These are phyloP conservation scores for Scheffersomyces illinoinensis DNA, from an alignment of 1,139 yeast genomes.

Conservation along the genomic window DNA sequence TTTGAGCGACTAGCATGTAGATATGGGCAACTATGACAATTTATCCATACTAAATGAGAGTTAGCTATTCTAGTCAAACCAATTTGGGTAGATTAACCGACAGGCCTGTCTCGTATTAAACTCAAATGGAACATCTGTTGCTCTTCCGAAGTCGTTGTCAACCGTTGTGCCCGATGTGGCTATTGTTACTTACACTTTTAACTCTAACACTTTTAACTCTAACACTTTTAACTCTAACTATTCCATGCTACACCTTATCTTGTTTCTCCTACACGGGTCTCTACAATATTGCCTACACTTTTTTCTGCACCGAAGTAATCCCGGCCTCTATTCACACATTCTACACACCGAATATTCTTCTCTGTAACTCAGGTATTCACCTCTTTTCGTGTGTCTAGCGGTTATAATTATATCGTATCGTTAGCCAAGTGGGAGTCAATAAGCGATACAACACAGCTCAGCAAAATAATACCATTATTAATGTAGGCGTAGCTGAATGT, in stretches of 20 bases:
- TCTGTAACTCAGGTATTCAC: not conserved
- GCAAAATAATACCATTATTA: too few relatives aligned
- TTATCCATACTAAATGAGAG: not conserved
- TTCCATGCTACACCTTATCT: too few relatives aligned
- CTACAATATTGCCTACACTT: not conserved
- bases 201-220: not conserved
- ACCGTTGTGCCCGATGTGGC: not conserved
- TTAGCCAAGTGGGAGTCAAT: not conserved
- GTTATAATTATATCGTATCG: not conserved
- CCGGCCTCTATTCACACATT: not conserved
- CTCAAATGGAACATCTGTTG: not conserved
- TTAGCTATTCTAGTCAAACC: not conserved
- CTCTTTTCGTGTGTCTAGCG: not conserved
- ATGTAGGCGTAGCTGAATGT: not conserved
- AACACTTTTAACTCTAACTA: not conserved
- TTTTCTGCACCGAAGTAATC: not conserved
- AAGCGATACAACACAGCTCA: too few relatives aligned
- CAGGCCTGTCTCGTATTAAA: not conserved
- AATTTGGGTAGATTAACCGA: not conserved
- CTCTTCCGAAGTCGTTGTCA: not conserved
- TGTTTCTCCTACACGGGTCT: not conserved
- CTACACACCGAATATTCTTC: not conserved
- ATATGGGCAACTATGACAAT: not conserved
- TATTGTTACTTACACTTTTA: not conserved
- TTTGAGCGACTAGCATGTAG: not conserved